Conservation (phyloP, 2,329 filamentous ascomycete genomes). For the Aureobasidium sp. region DNA sequence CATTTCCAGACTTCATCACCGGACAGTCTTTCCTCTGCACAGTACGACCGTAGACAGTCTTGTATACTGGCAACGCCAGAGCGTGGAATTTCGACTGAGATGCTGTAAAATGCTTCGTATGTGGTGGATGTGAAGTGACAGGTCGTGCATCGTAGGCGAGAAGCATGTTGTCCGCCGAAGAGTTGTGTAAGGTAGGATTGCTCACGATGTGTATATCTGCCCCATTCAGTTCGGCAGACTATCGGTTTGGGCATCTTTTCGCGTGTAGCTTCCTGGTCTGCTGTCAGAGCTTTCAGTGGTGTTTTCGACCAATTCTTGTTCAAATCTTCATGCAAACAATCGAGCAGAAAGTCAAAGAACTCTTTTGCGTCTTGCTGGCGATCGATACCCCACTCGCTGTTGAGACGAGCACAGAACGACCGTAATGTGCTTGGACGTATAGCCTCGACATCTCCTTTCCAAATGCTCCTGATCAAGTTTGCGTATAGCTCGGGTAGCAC, state of each 20-base stretch:
- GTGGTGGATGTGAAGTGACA: constrained; percentile 59
- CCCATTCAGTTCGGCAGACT: constrained; percentile 70
- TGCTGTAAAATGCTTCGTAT: constrained; percentile 64
- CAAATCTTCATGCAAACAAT: constrained; percentile 78
- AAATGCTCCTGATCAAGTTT: constrained; percentile 54
- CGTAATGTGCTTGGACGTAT: constrained; percentile 43
- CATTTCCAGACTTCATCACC: constrained; percentile 67
- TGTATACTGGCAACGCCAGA: constrained; percentile 55
- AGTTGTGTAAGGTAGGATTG: constrained; percentile 70
- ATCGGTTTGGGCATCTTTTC: constrained; percentile 55
- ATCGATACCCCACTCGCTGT: constrained; percentile 62
- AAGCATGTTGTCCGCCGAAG: constrained; percentile 67
- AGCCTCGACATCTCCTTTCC: constrained; percentile 50
- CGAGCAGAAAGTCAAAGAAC: constrained; percentile 75
- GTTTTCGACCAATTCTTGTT: constrained; percentile 59
- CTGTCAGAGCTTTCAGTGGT: constrained; percentile 52
- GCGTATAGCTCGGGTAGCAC: constrained; percentile 56
- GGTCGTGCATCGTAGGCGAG: constrained; percentile 53
- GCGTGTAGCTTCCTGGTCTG: constrained; percentile 53
- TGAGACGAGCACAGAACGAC: constrained; percentile 57
- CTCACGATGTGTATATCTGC: constrained; percentile 60
- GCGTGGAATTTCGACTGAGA: constrained; percentile 63
- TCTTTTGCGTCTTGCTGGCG: constrained; percentile 89
- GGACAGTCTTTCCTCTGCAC: constrained; percentile 58
- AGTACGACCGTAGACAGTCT: constrained; percentile 64